Percentiles rank a stretch among this genome's conserved stretches.
Conservation (phyloP, 2,329 filamentous ascomycete genomes). For the Huntiella moniliformis region DNA sequence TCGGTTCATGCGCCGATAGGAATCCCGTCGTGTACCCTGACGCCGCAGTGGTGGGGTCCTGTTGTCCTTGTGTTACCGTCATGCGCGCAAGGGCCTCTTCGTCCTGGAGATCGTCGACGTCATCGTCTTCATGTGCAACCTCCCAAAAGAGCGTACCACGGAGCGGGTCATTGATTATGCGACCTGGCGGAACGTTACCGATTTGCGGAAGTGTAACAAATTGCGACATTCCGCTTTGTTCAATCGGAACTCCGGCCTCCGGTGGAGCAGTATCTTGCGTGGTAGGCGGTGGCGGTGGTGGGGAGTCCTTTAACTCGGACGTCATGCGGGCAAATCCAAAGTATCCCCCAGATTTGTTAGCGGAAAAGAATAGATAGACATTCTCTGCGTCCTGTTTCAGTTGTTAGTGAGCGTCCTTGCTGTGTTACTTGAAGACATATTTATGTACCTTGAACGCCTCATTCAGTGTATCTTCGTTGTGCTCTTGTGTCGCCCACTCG, state of each 20-base stretch:
- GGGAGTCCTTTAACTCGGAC: slow-evolving; percentile 65
- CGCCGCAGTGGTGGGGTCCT: neutral
- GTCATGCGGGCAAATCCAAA: slow-evolving; percentile 88
- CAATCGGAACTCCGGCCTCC: slow-evolving; percentile 36
- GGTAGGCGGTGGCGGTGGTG: slow-evolving; percentile 42
- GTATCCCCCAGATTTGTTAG: slow-evolving; percentile 94
- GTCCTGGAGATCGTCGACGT: slow-evolving; percentile 25
- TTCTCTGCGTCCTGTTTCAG: slow-evolving; percentile 48
- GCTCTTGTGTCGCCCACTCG: slow-evolving; percentile 84
- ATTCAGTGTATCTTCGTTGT: slow-evolving; percentile 76
- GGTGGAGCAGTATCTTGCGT: slow-evolving; percentile 39
- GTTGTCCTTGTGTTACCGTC: slow-evolving; percentile 18
- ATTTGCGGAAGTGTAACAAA: too few species aligned
- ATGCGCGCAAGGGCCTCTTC: slow-evolving; percentile 15
- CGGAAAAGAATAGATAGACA: slow-evolving; percentile 86
- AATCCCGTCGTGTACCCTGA: neutral
- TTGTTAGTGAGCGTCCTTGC: slow-evolving; percentile 7
- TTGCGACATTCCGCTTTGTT: too few species aligned
- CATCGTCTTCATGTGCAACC: slow-evolving; percentile 29
- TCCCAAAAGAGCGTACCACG: slow-evolving; percentile 98
- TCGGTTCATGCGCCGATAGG: neutral
- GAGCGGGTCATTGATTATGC: slow-evolving; percentile 80
- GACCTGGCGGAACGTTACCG: slow-evolving; percentile 52
- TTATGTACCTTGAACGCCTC: slow-evolving; percentile 57
- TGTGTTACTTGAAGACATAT: neutral